A percentile compares a stretch with the other conserved stretches of the same genome.
Conservation (phyloP, 2,329 filamentous ascomycete genomes). For the Lasiodiplodia theobromae region DNA sequence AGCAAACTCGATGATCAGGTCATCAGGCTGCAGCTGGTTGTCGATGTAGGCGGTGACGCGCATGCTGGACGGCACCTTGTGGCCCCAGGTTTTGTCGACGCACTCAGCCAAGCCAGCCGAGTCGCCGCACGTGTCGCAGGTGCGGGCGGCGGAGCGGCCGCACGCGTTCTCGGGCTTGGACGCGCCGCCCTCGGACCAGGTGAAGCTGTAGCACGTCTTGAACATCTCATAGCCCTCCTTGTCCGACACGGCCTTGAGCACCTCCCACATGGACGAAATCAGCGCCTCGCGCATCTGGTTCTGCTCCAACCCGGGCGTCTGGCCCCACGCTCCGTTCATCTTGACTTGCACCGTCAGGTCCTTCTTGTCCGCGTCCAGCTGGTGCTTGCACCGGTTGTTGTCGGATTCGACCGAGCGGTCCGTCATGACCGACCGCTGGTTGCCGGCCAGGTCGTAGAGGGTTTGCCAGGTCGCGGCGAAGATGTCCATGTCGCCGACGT, state of each 20-base stretch:
- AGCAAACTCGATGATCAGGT: not conserved
- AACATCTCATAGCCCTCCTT: slow-evolving; percentile 3
- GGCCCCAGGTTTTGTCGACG: not conserved
- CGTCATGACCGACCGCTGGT: slow-evolving; percentile 14
- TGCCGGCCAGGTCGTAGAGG: slow-evolving; percentile 7
- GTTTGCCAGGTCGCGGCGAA: not conserved
- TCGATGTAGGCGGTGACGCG: slow-evolving; percentile 13
- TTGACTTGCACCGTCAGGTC: not conserved
- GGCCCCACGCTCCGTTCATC: slow-evolving; percentile 22
- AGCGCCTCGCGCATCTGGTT: slow-evolving; percentile 24
- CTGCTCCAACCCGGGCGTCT: not conserved
- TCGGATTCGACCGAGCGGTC: not conserved
- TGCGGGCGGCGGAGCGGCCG: not conserved
- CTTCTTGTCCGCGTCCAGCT: not conserved
- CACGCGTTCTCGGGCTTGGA: not conserved
- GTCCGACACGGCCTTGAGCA: not conserved
- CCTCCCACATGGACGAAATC: slow-evolving; percentile 9
- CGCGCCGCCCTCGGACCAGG: not conserved
- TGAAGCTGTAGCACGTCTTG: not conserved
- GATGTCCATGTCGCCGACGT: slow-evolving; percentile 13
- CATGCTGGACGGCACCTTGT: not conserved
- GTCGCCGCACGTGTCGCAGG: not conserved
- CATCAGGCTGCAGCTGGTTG: not conserved
- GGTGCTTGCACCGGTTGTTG: slow-evolving; percentile 14
- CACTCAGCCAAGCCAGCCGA: not conserved